Evolutionary conservation across 768 basidiomycete genomes (phyloP).

Genomic region (Hygrophorus pudorinus): DNA sequence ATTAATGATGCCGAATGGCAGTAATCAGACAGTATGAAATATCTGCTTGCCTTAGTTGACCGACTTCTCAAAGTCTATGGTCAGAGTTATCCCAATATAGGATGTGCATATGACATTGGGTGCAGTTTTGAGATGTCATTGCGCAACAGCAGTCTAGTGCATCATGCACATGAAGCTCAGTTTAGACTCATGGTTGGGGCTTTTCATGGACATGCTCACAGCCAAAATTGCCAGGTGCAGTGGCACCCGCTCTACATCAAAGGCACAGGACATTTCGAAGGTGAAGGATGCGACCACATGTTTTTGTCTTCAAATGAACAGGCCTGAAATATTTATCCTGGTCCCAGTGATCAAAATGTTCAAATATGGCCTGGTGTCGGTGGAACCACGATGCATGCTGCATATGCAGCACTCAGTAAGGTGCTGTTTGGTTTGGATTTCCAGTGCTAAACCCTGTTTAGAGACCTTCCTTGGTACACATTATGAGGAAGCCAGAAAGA

Average conservation of each 20-base stretch:
- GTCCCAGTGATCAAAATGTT: constrained; percentile 10
- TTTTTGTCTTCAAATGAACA: constrained; percentile 14
- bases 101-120: no score
- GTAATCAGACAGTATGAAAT: no score
- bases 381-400: constrained; percentile 7
- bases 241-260: constrained; percentile 13
- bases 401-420: constrained; percentile 2
- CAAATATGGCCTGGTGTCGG: constrained; percentile 2
- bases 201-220: constrained; percentile 18
- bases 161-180: constrained; percentile 2
- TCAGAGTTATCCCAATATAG: no score
- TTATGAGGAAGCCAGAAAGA: background rate
- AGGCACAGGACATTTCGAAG: constrained; percentile 14
- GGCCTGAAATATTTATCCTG: constrained; percentile 7
- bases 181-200: constrained; percentile 8
- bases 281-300: constrained; percentile 12
- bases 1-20: no score
- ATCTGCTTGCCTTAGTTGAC: no score
- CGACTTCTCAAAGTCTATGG: no score
- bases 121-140: no score
- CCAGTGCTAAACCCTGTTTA: background rate
- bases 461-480: constrained; percentile 3
- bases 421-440: no score
- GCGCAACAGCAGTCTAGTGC: constrained; percentile 9
- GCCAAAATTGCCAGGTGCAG: constrained; percentile 12